phyloP scores from a whole-genome alignment of 2,329 filamentous ascomycete genomes.

The Paecilomyces variotii region DNA sequence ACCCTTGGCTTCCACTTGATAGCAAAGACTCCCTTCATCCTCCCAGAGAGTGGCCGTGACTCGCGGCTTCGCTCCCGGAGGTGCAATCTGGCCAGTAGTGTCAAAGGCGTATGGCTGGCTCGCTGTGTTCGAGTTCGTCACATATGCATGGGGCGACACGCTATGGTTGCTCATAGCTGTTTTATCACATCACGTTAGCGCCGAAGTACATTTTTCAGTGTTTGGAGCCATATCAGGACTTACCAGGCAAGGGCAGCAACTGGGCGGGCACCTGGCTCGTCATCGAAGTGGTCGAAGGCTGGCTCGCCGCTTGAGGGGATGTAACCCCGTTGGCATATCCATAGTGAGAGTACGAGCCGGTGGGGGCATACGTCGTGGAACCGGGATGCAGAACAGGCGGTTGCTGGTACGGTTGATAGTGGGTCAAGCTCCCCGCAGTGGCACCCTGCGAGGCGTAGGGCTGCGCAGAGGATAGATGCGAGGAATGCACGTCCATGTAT shows the following conservation, averaged over 20 bases:
- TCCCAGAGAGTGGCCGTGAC: constrained; percentile 98
- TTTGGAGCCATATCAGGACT: constrained; percentile 8
- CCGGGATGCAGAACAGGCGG: constrained; percentile 68
- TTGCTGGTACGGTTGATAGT: constrained; percentile 65
- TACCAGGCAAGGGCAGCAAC: constrained; percentile 57
- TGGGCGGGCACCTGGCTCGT: constrained; percentile 58
- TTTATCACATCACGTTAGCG: not conserved
- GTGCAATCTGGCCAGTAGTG: constrained; percentile 83
- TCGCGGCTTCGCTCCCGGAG: constrained; percentile 88
- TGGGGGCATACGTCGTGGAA: constrained; percentile 55
- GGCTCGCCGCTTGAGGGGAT: constrained; percentile 64
- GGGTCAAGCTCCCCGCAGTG: constrained; percentile 62
- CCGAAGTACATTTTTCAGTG: not conserved
- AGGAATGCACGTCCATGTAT: constrained; percentile 76
- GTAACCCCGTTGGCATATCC: constrained; percentile 68
- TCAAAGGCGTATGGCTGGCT: constrained; percentile 55
- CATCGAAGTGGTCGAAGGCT: constrained; percentile 64
- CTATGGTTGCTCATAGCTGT: constrained; percentile 36
- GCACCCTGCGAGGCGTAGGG: constrained; percentile 68
- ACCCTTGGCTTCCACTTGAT: constrained; percentile 92
- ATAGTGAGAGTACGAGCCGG: constrained; percentile 59
- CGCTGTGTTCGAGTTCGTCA: constrained; percentile 30
- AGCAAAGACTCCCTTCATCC: constrained; percentile 94
- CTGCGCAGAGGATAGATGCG: constrained; percentile 71
- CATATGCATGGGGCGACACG: constrained; percentile 29